These are phyloP conservation scores for Azolla pinnata DNA, from an alignment of 75 land plant species.

Conservation along the genomic window DNA sequence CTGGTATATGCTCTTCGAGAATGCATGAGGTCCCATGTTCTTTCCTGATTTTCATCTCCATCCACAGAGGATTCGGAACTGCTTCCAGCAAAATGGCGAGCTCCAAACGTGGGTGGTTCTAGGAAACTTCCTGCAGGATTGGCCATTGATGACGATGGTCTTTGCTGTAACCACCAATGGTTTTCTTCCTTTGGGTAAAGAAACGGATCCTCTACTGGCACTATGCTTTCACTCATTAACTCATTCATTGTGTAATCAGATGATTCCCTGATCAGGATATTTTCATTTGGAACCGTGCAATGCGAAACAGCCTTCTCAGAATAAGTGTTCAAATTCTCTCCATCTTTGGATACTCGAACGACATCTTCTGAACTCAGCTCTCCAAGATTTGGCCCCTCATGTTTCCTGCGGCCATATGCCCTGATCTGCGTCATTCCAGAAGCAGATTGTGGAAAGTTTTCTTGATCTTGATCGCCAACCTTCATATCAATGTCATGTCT, in stretches of 20 bases:
- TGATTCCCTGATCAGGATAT: conserved; percentile 28
- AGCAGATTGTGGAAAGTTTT: neutral
- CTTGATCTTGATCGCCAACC: neutral
- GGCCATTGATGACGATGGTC: conserved; percentile 2
- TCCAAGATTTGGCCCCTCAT: neutral
- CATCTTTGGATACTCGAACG: conserved; percentile 29
- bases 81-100: conserved; percentile 18
- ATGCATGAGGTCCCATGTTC: conserved; percentile 19
- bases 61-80: conserved; percentile 22
- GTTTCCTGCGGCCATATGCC: no score
- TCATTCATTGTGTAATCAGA: conserved; percentile 34
- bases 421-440: neutral
- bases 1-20: conserved; percentile 26
- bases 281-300: conserved; percentile 10
- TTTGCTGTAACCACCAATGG: conserved; percentile 61
- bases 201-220: conserved; percentile 12
- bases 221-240: conserved; percentile 18
- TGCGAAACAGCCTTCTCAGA: conserved; percentile 13
- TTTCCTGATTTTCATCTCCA: conserved; percentile 41
- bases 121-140: conserved; percentile 51
- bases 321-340: conserved; percentile 10
- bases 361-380: conserved; percentile 19
- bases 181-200: conserved; percentile 12
- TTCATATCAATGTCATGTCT: conserved; percentile 1
- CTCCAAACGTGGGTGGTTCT: conserved; percentile 65